phyloP scores from a whole-genome alignment of 495 filamentous ascomycete species.

The Sabuloglossum arenarium region DNA sequence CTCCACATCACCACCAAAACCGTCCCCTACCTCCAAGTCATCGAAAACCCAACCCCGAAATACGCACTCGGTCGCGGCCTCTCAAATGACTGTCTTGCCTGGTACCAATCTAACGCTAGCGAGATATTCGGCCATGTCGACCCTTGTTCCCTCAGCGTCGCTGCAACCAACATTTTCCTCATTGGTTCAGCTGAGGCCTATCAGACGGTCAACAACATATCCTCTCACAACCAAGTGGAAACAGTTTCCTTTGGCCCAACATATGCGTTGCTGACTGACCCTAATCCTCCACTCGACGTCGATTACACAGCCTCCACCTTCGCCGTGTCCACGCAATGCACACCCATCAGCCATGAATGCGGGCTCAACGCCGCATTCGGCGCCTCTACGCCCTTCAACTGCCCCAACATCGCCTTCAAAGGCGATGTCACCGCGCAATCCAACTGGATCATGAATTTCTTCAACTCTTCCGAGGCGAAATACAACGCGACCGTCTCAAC shows the following conservation, averaged over 20 bases:
- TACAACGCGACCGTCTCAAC: not conserved
- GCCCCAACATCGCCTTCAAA: not conserved
- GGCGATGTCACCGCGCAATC: not conserved
- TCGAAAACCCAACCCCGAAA: not conserved
- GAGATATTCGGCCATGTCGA: not conserved
- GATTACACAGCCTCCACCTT: not conserved
- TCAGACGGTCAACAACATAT: not conserved
- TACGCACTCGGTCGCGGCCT: not conserved
- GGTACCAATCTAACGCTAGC: not conserved
- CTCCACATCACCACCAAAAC: conserved; percentile 1
- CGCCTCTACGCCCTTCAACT: not conserved
- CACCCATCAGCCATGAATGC: not conserved
- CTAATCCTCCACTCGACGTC: not conserved
- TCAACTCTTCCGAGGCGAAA: not conserved
- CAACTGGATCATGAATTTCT: not conserved
- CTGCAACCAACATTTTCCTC: not conserved
- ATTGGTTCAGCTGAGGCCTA: not conserved
- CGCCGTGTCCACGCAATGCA: not conserved
- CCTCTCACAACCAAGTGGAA: not conserved
- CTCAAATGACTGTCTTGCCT: not conserved
- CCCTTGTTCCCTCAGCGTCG: not conserved
- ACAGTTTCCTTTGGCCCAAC: not conserved
- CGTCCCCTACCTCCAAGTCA: not conserved
- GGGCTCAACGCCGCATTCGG: not conserved
- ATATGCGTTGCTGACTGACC: not conserved